A percentile compares a stretch with the other conserved stretches of the same genome.
Evolutionary conservation across 116 monocot species (phyloP).

Genomic region (Zostera marina): DNA sequence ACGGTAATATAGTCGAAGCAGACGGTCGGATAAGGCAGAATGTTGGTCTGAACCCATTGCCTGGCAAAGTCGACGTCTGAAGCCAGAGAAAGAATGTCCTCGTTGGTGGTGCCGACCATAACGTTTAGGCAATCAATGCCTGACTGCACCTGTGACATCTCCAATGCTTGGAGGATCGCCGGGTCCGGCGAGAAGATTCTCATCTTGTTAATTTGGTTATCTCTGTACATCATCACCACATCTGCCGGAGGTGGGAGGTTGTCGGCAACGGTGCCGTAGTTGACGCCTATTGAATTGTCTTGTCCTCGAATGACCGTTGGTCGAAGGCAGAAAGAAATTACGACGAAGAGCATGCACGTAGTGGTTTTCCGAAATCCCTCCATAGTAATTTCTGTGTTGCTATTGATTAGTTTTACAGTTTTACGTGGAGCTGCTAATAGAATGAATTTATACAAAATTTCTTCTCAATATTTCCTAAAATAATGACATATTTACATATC

Average conservation of each 20-base stretch:
- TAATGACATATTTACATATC: no score
- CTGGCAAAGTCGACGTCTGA: constrained; percentile 10
- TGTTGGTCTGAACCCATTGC: constrained; percentile 25
- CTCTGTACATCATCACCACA: constrained; percentile 24
- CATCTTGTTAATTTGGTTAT: constrained; percentile 14
- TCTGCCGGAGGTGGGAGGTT: constrained; percentile 31
- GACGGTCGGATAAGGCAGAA: constrained; percentile 11
- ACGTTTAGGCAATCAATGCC: constrained; percentile 10
- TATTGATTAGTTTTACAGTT: no score
- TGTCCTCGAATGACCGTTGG: background rate
- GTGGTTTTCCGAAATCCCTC: no score
- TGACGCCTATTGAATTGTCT: constrained; percentile 17
- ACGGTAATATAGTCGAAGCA: constrained; percentile 22
- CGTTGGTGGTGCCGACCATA: constrained; percentile 27
- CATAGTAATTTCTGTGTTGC: no score
- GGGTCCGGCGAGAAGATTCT: constrained; percentile 30
- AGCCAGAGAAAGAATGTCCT: constrained; percentile 23
- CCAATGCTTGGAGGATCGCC: constrained; percentile 16
- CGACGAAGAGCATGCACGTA: no score
- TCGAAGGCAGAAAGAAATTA: background rate
- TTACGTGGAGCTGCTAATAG: no score
- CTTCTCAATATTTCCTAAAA: no score
- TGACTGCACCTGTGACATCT: constrained; percentile 10
- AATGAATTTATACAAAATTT: no score
- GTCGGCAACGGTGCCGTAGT: constrained; percentile 32